A percentile compares a stretch with the other conserved stretches of the same genome.
Evolutionary conservation across 2,329 filamentous ascomycete species (phyloP).

Genomic region (Calonectria hawksworthii): DNA sequence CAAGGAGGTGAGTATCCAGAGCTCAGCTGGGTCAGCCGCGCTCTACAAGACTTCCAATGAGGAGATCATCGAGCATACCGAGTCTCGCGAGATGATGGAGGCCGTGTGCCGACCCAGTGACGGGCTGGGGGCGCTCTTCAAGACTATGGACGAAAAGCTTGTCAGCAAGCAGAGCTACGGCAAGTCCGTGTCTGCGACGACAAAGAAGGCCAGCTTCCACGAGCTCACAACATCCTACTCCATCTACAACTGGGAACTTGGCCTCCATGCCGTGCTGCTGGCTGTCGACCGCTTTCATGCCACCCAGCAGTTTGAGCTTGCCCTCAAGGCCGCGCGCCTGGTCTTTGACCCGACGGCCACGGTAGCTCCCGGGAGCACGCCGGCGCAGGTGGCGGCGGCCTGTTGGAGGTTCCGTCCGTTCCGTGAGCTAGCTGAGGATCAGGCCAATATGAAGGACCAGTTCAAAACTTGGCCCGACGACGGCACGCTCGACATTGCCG

Average conservation of each 20-base stretch:
- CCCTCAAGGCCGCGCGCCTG: not conserved
- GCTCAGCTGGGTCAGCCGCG: too few species aligned
- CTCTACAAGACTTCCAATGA: too few species aligned
- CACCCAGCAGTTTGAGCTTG: constrained; percentile 16
- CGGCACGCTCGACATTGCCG: not conserved
- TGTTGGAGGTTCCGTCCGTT: constrained; percentile 15
- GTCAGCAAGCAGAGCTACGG: too few species aligned
- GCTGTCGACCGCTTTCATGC: not conserved
- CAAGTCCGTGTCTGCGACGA: too few species aligned
- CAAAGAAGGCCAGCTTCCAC: not conserved
- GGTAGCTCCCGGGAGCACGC: not conserved
- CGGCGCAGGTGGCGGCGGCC: not conserved
- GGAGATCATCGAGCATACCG: too few species aligned
- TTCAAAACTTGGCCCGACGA: not conserved
- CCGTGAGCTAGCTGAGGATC: not conserved
- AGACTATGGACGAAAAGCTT: too few species aligned
- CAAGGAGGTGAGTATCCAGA: too few species aligned
- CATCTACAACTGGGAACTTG: constrained; percentile 26
- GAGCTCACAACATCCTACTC: not conserved
- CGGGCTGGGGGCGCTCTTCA: too few species aligned
- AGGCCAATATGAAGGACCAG: not conserved
- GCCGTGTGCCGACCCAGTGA: too few species aligned
- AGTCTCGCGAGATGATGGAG: too few species aligned
- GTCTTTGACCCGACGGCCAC: not conserved
- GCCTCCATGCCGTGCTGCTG: not conserved